Conservation (phyloP, 768 basidiomycete genomes). For the Podaxis sp. region DNA sequence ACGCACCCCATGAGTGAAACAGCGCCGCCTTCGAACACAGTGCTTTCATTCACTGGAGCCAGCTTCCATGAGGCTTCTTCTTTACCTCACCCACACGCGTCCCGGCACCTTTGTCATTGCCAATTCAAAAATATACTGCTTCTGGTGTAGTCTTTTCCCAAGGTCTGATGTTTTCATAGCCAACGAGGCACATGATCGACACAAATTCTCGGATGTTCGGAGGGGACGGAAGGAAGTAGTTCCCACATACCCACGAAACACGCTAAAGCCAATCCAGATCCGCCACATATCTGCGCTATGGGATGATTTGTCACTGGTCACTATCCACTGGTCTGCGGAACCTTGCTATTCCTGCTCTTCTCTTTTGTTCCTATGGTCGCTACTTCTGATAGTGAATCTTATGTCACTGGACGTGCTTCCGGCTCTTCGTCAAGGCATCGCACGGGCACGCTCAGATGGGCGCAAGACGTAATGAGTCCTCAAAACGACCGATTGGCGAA, state of each 20-base stretch:
- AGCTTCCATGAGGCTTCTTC: background rate
- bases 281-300: conserved; percentile 8
- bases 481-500: background rate
- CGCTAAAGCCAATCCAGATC: conserved; percentile 9
- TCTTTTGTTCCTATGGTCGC: background rate
- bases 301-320: background rate
- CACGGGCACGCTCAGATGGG: background rate
- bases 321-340: background rate
- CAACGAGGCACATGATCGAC: conserved; percentile 7
- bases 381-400: background rate
- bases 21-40: background rate
- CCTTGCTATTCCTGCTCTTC: conserved; percentile 4
- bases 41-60: background rate
- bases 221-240: conserved; percentile 1
- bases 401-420: background rate
- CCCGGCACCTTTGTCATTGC: background rate
- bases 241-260: background rate
- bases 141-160: background rate
- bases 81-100: background rate
- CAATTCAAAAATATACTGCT: background rate
- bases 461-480: background rate
- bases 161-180: background rate
- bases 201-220: background rate
- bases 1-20: background rate
- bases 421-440: background rate